phyloP scores from a whole-genome alignment of 2,329 filamentous ascomycete species.

The Didymella exigua region DNA sequence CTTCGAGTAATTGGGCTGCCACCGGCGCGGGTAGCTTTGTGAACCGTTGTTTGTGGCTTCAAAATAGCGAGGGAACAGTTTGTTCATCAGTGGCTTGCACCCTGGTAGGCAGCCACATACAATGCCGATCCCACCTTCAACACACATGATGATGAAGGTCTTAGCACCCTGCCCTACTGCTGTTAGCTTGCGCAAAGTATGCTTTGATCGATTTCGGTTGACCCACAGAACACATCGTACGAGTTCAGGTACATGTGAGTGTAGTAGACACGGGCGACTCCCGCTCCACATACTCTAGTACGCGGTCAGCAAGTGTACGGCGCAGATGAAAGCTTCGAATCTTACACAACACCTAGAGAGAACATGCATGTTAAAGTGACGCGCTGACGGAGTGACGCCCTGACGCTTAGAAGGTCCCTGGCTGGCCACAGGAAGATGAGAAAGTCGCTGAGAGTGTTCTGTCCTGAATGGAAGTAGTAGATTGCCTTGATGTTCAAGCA shows the following conservation, averaged over 20 bases:
- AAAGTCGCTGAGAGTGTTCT: conserved; percentile 41
- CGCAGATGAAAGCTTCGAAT: neutral
- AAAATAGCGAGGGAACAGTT: conserved; percentile 36
- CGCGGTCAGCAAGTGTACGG: neutral
- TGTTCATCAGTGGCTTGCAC: conserved; percentile 40
- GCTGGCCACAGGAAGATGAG: conserved; percentile 42
- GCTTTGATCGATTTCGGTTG: neutral
- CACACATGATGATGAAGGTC: conserved; percentile 34
- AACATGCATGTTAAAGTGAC: conserved; percentile 41
- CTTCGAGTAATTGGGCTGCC: conserved; percentile 8
- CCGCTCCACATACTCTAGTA: conserved; percentile 44
- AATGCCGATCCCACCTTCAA: conserved; percentile 40
- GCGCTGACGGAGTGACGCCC: conserved; percentile 35
- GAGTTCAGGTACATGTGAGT: conserved; percentile 32
- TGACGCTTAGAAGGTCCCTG: conserved; percentile 33
- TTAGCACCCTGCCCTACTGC: conserved; percentile 32
- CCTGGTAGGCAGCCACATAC: conserved; percentile 41
- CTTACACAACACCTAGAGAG: conserved; percentile 37
- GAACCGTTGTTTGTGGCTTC: conserved; percentile 12
- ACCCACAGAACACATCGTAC: conserved; percentile 37
- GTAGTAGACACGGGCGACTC: conserved; percentile 39
- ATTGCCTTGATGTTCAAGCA: conserved; percentile 34
- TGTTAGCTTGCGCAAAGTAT: neutral
- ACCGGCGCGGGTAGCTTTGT: conserved; percentile 8
- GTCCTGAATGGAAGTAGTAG: conserved; percentile 30